Evolutionary conservation across 2,329 filamentous ascomycete genomes (phyloP).

Genomic region (Fusarium bactridioides): DNA sequence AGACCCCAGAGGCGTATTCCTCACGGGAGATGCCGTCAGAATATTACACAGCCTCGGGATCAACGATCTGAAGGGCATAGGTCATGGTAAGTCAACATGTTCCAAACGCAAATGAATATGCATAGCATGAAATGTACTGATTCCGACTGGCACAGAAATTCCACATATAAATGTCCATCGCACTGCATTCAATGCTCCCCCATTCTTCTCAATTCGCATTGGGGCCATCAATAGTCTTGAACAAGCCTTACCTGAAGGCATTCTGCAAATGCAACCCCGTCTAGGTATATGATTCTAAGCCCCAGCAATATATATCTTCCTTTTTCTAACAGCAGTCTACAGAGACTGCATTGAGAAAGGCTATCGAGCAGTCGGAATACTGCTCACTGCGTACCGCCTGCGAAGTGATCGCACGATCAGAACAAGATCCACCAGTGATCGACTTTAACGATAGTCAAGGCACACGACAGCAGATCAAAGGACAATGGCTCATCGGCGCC

Average conservation of each 20-base stretch:
- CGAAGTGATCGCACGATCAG: neutral
- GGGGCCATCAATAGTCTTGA: neutral
- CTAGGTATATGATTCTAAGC: neutral
- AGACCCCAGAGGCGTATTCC: neutral
- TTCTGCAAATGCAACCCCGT: neutral
- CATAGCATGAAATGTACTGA: neutral
- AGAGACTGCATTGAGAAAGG: neutral
- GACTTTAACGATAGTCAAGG: neutral
- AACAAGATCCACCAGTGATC: neutral
- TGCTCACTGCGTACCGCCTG: neutral
- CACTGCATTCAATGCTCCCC: fast-evolving
- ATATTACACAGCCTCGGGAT: neutral
- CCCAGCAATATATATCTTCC: neutral
- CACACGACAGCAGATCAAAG: neutral
- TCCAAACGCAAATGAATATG: too few species aligned
- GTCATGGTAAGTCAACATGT: neutral
- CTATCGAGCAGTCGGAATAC: neutral
- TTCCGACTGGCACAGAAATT: neutral
- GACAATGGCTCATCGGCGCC: neutral
- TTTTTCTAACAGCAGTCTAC: neutral
- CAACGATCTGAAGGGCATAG: neutral
- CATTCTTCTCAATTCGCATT: neutral
- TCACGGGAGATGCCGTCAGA: neutral
- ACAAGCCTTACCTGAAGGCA: neutral
- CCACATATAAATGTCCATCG: neutral